Percentiles rank a stretch among this genome's conserved stretches.
These are phyloP conservation scores for Cordyceps pruinosa DNA, from an alignment of 2,329 filamentous ascomycete species.

Conservation along the genomic window DNA sequence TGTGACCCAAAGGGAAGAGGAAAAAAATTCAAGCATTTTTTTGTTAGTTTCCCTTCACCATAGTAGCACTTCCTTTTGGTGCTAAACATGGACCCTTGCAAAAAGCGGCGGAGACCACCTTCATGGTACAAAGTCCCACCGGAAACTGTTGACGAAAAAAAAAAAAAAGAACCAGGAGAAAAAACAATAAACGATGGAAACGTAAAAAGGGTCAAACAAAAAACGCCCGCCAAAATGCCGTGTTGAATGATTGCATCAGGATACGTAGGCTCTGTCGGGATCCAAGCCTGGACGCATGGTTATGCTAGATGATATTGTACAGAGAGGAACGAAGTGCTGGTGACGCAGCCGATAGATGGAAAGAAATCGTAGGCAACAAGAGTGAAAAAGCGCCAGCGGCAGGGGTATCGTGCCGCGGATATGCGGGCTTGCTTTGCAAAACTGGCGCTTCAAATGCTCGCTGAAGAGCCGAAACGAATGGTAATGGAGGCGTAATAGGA, in stretches of 20 bases:
- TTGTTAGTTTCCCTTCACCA: not conserved
- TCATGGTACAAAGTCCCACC: not conserved
- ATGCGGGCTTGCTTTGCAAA: constrained; percentile 2
- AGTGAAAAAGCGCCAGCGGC: constrained; percentile 7
- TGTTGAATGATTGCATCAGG: not conserved
- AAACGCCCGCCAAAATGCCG: constrained; percentile 8
- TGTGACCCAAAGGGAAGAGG: not conserved
- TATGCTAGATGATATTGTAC: constrained; percentile 8
- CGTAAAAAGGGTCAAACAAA: not conserved
- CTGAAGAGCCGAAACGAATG: constrained; percentile 4
- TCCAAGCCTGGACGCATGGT: not conserved
- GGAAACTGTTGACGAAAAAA: not conserved
- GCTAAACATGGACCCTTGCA: too few relatives aligned
- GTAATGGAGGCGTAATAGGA: not conserved
- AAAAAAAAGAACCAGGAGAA: not conserved
- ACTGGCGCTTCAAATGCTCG: constrained; percentile 10
- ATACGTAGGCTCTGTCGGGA: not conserved
- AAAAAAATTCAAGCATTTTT: not conserved
- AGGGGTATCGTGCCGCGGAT: constrained; percentile 11
- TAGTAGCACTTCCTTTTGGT: not conserved
- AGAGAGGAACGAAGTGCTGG: not conserved
- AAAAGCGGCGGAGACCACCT: too few relatives aligned
- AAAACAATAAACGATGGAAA: not conserved
- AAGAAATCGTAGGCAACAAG: not conserved
- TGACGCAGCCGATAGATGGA: not conserved